phyloP scores from a whole-genome alignment of 495 filamentous ascomycete species.

The Lasiosphaeria ovina region DNA sequence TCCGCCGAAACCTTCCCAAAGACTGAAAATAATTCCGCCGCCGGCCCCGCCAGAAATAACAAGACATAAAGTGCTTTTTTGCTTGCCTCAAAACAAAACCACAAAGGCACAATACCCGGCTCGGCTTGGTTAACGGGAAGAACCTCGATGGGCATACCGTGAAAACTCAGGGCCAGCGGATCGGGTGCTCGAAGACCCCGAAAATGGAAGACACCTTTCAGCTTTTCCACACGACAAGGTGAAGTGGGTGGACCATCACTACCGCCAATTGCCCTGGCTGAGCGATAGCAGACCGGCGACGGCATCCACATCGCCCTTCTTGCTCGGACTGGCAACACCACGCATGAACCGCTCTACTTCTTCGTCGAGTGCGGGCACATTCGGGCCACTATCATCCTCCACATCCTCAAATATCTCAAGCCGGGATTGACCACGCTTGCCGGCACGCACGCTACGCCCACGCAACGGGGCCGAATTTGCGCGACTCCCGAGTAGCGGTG shows the following conservation, averaged over 20 bases:
- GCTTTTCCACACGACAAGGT: too few species aligned
- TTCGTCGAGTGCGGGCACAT: conserved; percentile 22
- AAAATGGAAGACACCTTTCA: too few species aligned
- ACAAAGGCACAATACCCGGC: not conserved
- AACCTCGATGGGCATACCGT: too few species aligned
- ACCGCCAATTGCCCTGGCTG: conserved; percentile 57
- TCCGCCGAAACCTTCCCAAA: too few species aligned
- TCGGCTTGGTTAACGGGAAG: not conserved
- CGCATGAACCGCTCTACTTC: conserved; percentile 71
- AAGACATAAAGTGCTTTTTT: too few species aligned
- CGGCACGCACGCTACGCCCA: conserved; percentile 5
- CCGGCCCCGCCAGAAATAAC: too few species aligned
- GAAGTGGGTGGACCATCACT: not conserved
- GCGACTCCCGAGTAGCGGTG: conserved; percentile 27
- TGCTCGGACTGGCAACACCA: conserved; percentile 56
- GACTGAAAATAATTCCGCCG: too few species aligned
- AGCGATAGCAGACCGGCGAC: conserved; percentile 74
- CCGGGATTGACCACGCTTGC: conserved; percentile 13
- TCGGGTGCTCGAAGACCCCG: too few species aligned
- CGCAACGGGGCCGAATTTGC: conserved; percentile 34
- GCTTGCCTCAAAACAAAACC: not conserved
- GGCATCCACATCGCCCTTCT: conserved; percentile 69
- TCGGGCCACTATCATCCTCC: conserved; percentile 1
- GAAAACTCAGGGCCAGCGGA: too few species aligned
- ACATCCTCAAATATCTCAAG: conserved; percentile 45